phyloP scores from a whole-genome alignment of 768 basidiomycete genomes.

The Ephemerocybe angulata region DNA sequence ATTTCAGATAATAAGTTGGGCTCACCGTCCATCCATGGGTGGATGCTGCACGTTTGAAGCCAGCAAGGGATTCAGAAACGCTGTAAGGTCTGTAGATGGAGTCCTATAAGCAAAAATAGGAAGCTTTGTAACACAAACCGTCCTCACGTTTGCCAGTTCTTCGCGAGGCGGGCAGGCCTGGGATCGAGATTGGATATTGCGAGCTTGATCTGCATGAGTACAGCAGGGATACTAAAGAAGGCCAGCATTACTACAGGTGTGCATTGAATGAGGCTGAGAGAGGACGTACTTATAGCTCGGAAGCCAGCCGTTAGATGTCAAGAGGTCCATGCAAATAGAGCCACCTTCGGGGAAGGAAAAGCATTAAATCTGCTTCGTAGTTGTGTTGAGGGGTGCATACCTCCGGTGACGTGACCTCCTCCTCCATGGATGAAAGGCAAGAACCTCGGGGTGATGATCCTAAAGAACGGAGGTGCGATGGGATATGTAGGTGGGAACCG shows the following conservation, averaged over 20 bases:
- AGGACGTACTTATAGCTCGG: conserved; percentile 55
- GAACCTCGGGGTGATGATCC: conserved; percentile 71
- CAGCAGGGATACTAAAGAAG: conserved; percentile 38
- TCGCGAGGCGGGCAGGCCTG: conserved; percentile 53
- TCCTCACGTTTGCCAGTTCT: conserved; percentile 46
- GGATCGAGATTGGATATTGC: conserved; percentile 69
- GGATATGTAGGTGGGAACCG: conserved; percentile 66
- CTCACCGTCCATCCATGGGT: conserved; percentile 62
- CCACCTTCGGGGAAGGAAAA: conserved; percentile 40
- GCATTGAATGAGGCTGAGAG: neutral
- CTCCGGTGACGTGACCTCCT: conserved; percentile 66
- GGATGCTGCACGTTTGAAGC: conserved; percentile 61
- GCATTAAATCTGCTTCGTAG: neutral
- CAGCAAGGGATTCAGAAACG: conserved; percentile 56
- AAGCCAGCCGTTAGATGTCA: conserved; percentile 67
- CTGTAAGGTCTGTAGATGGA: conserved; percentile 38
- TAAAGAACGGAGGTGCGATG: conserved; percentile 70
- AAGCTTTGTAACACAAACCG: neutral
- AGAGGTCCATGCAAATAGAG: conserved; percentile 71
- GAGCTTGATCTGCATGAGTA: conserved; percentile 63
- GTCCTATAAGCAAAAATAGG: neutral
- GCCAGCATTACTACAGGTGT: neutral
- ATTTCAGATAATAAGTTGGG: neutral
- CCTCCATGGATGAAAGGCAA: conserved; percentile 68
- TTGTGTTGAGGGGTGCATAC: conserved; percentile 22